These are phyloP conservation scores for Trichoderma parareesei DNA, from an alignment of 495 filamentous ascomycete species.

Conservation along the genomic window DNA sequence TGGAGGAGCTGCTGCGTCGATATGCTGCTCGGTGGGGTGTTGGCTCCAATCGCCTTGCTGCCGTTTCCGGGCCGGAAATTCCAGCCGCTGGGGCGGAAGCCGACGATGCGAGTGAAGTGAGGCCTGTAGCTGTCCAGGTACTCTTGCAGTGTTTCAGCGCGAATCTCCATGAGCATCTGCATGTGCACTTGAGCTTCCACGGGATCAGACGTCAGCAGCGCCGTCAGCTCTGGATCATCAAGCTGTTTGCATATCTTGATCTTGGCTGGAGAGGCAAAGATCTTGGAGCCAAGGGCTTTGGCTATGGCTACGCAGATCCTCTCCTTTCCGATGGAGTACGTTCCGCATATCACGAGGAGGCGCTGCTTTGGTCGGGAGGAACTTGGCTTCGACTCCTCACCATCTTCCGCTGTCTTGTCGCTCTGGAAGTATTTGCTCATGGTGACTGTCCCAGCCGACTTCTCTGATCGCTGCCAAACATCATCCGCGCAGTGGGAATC, in stretches of 20 bases:
- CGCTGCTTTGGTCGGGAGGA: slow-evolving; percentile 29
- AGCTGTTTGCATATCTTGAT: slow-evolving; percentile 75
- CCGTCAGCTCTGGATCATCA: slow-evolving; percentile 73
- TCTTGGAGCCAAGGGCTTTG: slow-evolving; percentile 76
- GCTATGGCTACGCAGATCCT: slow-evolving; percentile 91
- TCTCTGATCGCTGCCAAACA: slow-evolving; percentile 15
- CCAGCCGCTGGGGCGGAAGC: slow-evolving; percentile 88
- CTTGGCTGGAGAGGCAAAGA: slow-evolving; percentile 78
- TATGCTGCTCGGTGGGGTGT: slow-evolving; percentile 26
- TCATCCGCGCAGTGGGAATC: slow-evolving; percentile 25
- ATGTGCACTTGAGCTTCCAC: slow-evolving; percentile 91
- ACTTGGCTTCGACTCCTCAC: background rate
- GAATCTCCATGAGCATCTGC: slow-evolving; percentile 88
- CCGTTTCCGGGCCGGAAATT: slow-evolving; percentile 61
- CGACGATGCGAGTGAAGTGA: slow-evolving; percentile 78
- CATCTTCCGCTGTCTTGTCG: slow-evolving; percentile 16
- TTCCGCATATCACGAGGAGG: slow-evolving; percentile 87
- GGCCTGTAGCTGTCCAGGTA: slow-evolving; percentile 73
- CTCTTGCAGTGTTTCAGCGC: slow-evolving; percentile 75
- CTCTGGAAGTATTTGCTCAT: slow-evolving; percentile 38
- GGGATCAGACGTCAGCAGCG: slow-evolving; percentile 70
- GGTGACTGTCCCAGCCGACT: slow-evolving; percentile 19
- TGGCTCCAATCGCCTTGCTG: slow-evolving; percentile 20
- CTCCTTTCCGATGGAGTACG: slow-evolving; percentile 97
- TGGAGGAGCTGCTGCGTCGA: slow-evolving; percentile 55